These are phyloP conservation scores for Solanum neorickii DNA, from an alignment of 257 asterid species.

Conservation along the genomic window DNA sequence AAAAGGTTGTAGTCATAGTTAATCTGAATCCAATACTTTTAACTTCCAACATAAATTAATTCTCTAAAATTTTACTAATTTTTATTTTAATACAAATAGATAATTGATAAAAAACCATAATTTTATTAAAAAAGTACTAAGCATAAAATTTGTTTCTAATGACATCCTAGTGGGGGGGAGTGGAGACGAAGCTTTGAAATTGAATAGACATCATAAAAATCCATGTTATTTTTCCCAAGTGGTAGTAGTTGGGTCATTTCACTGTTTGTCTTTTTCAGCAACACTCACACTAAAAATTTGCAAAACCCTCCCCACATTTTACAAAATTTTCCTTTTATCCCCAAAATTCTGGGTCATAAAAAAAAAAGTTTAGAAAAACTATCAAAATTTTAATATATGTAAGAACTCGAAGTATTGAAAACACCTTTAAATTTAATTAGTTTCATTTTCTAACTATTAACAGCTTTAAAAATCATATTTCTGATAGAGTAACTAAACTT, in stretches of 20 bases:
- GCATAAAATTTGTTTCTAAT: not conserved
- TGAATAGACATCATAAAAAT: not conserved
- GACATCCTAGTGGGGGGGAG: not conserved
- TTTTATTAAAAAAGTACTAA: not conserved
- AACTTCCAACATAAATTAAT: not conserved
- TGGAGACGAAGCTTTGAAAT: not conserved
- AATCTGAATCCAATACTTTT: not conserved
- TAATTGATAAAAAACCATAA: not conserved
- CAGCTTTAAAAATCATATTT: accelerated
- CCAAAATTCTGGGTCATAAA: not conserved
- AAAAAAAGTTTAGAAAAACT: too few species aligned
- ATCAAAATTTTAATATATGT: too few species aligned
- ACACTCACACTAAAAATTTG: not conserved
- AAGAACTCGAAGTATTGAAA: accelerated
- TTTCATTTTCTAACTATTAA: too few species aligned
- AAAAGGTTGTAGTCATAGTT: accelerated
- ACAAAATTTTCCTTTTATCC: not conserved
- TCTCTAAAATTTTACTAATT: not conserved
- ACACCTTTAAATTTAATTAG: accelerated
- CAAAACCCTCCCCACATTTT: not conserved
- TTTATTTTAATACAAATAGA: not conserved
- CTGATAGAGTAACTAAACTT: accelerated
- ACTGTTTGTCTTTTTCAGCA: not conserved
- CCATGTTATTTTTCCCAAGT: not conserved
- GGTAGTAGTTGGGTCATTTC: constrained; percentile 9